Evolutionary conservation across 1,284 basidiomycete genomes (phyloP).

Genomic region (Ganoderma leucocontextum): DNA sequence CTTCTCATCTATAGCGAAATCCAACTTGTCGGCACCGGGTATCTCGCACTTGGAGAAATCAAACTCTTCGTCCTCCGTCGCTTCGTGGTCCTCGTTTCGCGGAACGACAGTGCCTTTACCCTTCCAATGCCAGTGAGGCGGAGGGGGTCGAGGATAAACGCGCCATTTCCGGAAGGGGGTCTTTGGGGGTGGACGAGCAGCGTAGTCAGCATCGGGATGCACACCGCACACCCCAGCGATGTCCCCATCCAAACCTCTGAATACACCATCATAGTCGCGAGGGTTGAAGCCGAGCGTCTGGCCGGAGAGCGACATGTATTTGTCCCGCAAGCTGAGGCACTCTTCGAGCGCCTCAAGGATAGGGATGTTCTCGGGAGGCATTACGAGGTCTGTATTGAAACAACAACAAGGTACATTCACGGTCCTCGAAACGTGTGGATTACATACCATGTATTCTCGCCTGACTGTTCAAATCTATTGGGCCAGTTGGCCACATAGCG

Average conservation of each 20-base stretch:
- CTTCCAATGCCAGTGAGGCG: constrained; percentile 93
- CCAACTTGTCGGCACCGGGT: constrained; percentile 63
- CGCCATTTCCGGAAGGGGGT: constrained; percentile 71
- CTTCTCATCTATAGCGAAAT: constrained; percentile 82
- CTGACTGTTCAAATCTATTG: constrained; percentile 42
- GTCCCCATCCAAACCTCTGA: constrained; percentile 66
- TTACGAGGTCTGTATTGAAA: constrained; percentile 44
- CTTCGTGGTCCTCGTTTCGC: constrained; percentile 50
- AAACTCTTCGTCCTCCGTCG: constrained; percentile 63
- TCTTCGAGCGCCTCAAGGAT: constrained; percentile 73
- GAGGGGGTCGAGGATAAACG: constrained; percentile 90
- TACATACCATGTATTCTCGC: constrained; percentile 26
- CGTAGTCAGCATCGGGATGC: constrained; percentile 62
- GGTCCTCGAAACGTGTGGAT: neutral
- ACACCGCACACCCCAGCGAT: constrained; percentile 73
- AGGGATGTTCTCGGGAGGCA: constrained; percentile 60
- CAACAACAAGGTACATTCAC: neutral
- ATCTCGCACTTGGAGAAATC: constrained; percentile 74
- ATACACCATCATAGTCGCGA: constrained; percentile 83
- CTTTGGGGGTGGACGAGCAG: constrained; percentile 31
- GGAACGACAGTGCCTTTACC: constrained; percentile 58
- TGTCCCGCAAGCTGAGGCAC: constrained; percentile 90
- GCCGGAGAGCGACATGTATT: constrained; percentile 86
- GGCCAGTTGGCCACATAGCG: constrained; percentile 50
- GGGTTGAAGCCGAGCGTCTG: constrained; percentile 94